Evolutionary conservation across 257 asterid genomes (phyloP), one percentile per base, ranked within the genome.

Genomic region (Forsythia viridissima): DNA sequence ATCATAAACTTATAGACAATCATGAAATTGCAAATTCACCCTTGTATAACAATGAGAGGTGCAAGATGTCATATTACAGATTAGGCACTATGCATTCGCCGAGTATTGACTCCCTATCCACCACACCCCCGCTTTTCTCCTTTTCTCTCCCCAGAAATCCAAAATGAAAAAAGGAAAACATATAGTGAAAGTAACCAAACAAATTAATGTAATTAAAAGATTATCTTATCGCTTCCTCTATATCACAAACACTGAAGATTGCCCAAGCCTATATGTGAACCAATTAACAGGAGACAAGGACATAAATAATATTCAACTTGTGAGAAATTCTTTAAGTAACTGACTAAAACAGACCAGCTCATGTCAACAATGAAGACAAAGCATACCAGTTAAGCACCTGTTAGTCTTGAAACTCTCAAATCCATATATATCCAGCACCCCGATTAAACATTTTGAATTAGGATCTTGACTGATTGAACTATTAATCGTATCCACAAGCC

Each of bases 401-500:
- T 92, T 92, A 88, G 93, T 92, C 93, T 90, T 90, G 94, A 92
- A 90, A 84, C 97, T 92, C 92, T 92, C 97, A 77, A 92, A 92
- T 77, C 97, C 97, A 86, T 92, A 90, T 70, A 92, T 92, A 86
- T 92, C 97, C 80, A 92, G 91, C 77, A 92, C 96, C 72, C 97
- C 97, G 15, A 92, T 92, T 77, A 89, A 88, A 77, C 46, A 82
- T 76, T 92, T 90, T 15, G 96, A 89, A 81, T 84, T 80, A 68
- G 94, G 92, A 83, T 92, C 97, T 86, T 92, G 96, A 77, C 96
- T 96, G 9, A 90, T 92, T 59, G 93, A 88, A 80, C 73, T 89
- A 83, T 92, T 92, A 74, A 92, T 90, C 83, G 76, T 92, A 73
- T 90, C 91, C 76, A 92, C 97, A 46, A 92, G 93, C 97, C 96